Evolutionary conservation across 371 early-diverging fungal genomes (phyloP), one percentile per base, ranked within the genome.

Genomic region (Rhizomucor pusillus): DNA sequence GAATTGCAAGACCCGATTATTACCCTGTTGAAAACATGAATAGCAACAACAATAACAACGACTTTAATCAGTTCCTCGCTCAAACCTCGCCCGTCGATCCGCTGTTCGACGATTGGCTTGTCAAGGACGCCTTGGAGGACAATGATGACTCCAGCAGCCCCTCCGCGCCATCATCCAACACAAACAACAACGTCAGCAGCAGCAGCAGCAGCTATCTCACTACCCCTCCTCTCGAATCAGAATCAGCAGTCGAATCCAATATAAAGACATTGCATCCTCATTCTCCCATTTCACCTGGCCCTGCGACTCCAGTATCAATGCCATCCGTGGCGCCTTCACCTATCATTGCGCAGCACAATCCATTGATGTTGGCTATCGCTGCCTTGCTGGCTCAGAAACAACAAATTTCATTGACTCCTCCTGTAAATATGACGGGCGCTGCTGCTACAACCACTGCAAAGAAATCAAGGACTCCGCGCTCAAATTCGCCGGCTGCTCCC

Each of bases 1-100:
- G 46, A 56, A 47, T 34, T 48, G 49, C 56, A 56, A 56, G 43
- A 48, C 47, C 40, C 56, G 56, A 56, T 43, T 50, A 50, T 45
- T 44, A 24, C 56, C 49, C 34, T 48, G 49, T 35, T 54, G 54
- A 54, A 11, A 41, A 14, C 3, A 41, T 41, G 14, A 29, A n/a
- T n/a, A n/a, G 9, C 37, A 37, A 37, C 9, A 37, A 11, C 11
- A 37, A 37, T 14, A 11, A 14, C 16, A 41, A 41, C 41, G 19
- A 16, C 5, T 41, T 41, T 12, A 14, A 41, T 19, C 41, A 41
- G 11, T 41, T 41, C 41, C 41, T 19, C 19, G 41, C 41, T 41
- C 41, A 41, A 19, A 33, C 2, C 3, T 16, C 47, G 29, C 19
- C 25, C 16, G 24, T 13, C n/a, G 55, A 55, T 20, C 55, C 55